phyloP scores from a whole-genome alignment of 768 basidiomycete species.

The Suillus paluster region DNA sequence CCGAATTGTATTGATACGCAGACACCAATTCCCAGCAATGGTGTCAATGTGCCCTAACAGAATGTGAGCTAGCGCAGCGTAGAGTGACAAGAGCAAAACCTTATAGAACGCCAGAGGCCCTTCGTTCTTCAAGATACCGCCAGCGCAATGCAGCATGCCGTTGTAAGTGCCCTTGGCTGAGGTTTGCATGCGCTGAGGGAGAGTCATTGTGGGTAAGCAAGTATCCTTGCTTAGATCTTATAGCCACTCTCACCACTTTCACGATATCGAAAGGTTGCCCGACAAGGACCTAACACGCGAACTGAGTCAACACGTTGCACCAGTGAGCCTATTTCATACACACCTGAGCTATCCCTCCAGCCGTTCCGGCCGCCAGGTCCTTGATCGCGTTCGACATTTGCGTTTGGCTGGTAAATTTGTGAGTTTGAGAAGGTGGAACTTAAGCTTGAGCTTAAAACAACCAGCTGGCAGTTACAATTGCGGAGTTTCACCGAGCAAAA shows the following conservation, averaged over 20 bases:
- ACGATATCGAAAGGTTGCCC: constrained; percentile 97
- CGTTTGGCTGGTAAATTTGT: too few species aligned
- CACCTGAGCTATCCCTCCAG: constrained; percentile 90
- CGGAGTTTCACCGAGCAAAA: constrained; percentile 25
- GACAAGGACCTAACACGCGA: constrained; percentile 68
- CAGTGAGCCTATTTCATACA: constrained; percentile 11
- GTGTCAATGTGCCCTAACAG: constrained; percentile 83
- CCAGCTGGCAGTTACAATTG: constrained; percentile 4
- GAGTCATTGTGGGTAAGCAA: constrained; percentile 19
- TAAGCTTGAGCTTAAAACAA: background rate
- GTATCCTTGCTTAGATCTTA: constrained; percentile 3
- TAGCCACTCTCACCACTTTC: constrained; percentile 76
- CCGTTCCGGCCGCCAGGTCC: constrained; percentile 88
- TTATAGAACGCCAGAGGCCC: constrained; percentile 96
- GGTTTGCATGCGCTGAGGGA: constrained; percentile 87
- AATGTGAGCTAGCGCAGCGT: constrained; percentile 8
- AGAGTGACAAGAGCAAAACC: constrained; percentile 43
- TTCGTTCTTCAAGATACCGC: constrained; percentile 89
- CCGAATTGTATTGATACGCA: constrained; percentile 98
- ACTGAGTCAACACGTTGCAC: constrained; percentile 5
- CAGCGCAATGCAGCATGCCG: constrained; percentile 88
- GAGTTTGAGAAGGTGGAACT: constrained; percentile 1
- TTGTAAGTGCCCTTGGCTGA: constrained; percentile 86
- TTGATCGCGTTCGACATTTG: constrained; percentile 66
- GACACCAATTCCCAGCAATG: constrained; percentile 88